Evolutionary conservation across 2,329 filamentous ascomycete species (phyloP).

Genomic region (Lasiodiplodia sp.): DNA sequence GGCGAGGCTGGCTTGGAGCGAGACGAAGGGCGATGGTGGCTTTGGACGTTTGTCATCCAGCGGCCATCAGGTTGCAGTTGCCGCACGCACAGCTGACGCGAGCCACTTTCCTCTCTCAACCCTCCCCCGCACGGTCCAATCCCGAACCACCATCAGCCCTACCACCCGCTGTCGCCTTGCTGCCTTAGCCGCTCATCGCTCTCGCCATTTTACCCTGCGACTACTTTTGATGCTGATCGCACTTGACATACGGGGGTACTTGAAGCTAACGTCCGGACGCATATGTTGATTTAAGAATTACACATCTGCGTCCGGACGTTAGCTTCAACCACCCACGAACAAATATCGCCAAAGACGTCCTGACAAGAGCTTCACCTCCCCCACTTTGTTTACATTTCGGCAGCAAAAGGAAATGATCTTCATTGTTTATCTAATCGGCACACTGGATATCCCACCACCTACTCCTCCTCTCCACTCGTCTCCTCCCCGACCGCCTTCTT

Average conservation of each 20-base stretch:
- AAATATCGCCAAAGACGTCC: too few relatives aligned
- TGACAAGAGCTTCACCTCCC: too few relatives aligned
- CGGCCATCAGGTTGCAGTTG: slow-evolving; percentile 1
- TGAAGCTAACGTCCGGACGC: not conserved
- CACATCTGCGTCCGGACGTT: too few relatives aligned
- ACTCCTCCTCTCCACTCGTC: not conserved
- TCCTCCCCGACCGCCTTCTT: not conserved
- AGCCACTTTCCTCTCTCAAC: not conserved
- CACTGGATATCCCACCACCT: too few relatives aligned
- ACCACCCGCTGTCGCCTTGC: slow-evolving; percentile 9
- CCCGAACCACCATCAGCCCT: slow-evolving; percentile 10
- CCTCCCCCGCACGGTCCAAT: not conserved
- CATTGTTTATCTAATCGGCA: too few relatives aligned
- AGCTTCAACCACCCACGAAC: too few relatives aligned
- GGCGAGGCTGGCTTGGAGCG: slow-evolving; percentile 2
- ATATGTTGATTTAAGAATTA: not conserved
- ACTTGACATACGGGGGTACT: not conserved
- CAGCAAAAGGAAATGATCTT: too few relatives aligned
- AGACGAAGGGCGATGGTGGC: not conserved
- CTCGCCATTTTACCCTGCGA: not conserved
- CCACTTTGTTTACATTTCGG: too few relatives aligned
- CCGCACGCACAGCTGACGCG: slow-evolving; percentile 6
- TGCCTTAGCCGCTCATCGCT: not conserved
- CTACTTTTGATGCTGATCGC: too few relatives aligned
- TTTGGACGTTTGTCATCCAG: slow-evolving; percentile 6